phyloP scores from a whole-genome alignment of 768 basidiomycete species.

The Candolleomyces aberdarensis region DNA sequence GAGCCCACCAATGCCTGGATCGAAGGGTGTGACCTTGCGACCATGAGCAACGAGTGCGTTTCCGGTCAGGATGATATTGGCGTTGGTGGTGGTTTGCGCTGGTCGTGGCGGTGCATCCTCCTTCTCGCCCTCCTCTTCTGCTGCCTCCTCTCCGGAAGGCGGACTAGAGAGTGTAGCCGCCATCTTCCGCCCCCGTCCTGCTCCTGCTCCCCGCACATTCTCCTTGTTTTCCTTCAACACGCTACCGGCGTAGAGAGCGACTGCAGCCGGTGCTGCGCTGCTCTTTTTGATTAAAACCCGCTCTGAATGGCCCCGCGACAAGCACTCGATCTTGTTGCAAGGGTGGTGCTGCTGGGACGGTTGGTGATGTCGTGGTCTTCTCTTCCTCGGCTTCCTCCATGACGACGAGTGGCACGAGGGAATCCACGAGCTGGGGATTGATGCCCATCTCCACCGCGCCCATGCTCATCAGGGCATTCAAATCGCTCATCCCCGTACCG shows the following conservation, averaged over 20 bases:
- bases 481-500: slow-evolving; percentile 10
- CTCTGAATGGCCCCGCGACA: slow-evolving; percentile 68
- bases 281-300: slow-evolving; percentile 75
- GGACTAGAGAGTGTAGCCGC: slow-evolving; percentile 5
- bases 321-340: slow-evolving; percentile 34
- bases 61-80: not conserved
- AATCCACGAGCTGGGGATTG: slow-evolving; percentile 75
- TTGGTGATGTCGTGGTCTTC: slow-evolving; percentile 13
- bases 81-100: slow-evolving; percentile 16
- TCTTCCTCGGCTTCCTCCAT: slow-evolving; percentile 28
- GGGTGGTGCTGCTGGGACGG: slow-evolving; percentile 7
- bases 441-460: slow-evolving; percentile 39
- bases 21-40: not conserved
- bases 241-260: not conserved
- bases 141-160: not conserved
- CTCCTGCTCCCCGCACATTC: not conserved
- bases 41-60: not conserved
- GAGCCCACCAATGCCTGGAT: not conserved
- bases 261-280: slow-evolving; percentile 14
- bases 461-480: slow-evolving; percentile 21
- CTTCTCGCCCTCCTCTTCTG: not conserved
- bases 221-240: not conserved
- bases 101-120: not conserved
- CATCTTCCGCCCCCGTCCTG: slow-evolving; percentile 11
- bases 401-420: slow-evolving; percentile 40